These are phyloP conservation scores for Chlamydomonas sp. DNA, from an alignment of 139 green algal genomes.

Conservation along the genomic window DNA sequence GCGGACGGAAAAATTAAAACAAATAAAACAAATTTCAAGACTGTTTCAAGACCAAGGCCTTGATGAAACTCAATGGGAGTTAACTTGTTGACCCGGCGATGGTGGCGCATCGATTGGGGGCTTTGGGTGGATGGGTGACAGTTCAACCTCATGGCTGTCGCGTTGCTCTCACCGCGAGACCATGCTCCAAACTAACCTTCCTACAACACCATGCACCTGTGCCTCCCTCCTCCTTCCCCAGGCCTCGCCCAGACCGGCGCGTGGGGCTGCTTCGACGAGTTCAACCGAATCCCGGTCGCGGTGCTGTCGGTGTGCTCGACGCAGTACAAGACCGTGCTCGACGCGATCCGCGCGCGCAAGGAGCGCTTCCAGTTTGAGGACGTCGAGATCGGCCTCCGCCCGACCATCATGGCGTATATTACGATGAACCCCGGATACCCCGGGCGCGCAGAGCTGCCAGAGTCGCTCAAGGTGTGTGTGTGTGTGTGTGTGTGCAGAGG, in stretches of 20 bases:
- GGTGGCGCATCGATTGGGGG: too few relatives aligned
- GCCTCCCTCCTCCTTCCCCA: too few relatives aligned
- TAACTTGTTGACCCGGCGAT: too few relatives aligned
- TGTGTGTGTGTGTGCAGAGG: neutral
- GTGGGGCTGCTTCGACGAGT: constrained; percentile 95
- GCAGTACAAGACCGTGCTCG: constrained; percentile 93
- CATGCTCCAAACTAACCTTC: too few relatives aligned
- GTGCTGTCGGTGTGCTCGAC: constrained; percentile 87
- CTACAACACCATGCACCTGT: too few relatives aligned
- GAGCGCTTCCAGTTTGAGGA: constrained; percentile 70
- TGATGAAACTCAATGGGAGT: too few relatives aligned
- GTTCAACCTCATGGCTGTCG: too few relatives aligned
- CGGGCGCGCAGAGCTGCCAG: constrained; percentile 76
- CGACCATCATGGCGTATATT: constrained; percentile 86
- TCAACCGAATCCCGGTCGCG: constrained; percentile 88
- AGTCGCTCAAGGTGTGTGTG: constrained; percentile 72
- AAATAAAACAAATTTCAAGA: too few relatives aligned
- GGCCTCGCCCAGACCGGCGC: constrained; percentile 82
- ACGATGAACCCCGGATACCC: constrained; percentile 96
- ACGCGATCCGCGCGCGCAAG: constrained; percentile 76
- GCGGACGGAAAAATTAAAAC: too few relatives aligned
- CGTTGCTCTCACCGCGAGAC: too few relatives aligned
- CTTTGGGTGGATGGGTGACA: too few relatives aligned
- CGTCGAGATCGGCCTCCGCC: constrained; percentile 57
- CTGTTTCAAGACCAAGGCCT: too few relatives aligned